Conservation (phyloP, 441 rosid genomes). For the Gossypium aridum region DNA sequence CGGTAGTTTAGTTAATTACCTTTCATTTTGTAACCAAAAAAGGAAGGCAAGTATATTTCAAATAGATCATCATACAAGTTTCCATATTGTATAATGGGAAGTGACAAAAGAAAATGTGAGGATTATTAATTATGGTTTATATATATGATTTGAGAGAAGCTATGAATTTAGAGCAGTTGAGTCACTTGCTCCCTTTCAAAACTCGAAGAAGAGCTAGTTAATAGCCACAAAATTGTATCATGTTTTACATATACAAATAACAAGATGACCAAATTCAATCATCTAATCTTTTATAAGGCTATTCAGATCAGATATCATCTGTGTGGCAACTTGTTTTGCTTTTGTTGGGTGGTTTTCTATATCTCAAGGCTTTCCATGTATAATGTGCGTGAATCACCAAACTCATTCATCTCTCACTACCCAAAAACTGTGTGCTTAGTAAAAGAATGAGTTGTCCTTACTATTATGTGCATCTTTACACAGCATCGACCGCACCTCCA, state of each 20-base stretch:
- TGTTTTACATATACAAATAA: neutral
- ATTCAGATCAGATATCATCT: slow-evolving; percentile 9
- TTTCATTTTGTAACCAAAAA: neutral
- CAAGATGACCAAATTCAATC: slow-evolving; percentile 9
- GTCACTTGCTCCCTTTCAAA: slow-evolving; percentile 10
- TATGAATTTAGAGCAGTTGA: slow-evolving; percentile 4
- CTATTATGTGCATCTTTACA: slow-evolving; percentile 54
- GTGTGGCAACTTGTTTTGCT: neutral
- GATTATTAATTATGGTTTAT: neutral
- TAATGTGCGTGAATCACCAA: neutral
- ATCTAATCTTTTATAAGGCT: neutral
- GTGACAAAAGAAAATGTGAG: neutral
- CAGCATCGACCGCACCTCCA: slow-evolving; percentile 65
- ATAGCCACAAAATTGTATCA: neutral
- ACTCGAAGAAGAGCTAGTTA: slow-evolving; percentile 1
- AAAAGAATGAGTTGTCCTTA: slow-evolving; percentile 48
- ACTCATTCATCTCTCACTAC: neutral
- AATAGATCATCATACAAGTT: neutral
- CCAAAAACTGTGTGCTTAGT: slow-evolving; percentile 14
- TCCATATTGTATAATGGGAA: neutral
- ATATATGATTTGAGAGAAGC: neutral
- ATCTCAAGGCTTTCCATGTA: neutral
- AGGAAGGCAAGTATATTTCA: neutral
- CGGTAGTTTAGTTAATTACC: too few species aligned
- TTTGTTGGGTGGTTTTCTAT: neutral